phyloP scores from a whole-genome alignment of 768 basidiomycete genomes.

The Xerocomellus chrysenteron region DNA sequence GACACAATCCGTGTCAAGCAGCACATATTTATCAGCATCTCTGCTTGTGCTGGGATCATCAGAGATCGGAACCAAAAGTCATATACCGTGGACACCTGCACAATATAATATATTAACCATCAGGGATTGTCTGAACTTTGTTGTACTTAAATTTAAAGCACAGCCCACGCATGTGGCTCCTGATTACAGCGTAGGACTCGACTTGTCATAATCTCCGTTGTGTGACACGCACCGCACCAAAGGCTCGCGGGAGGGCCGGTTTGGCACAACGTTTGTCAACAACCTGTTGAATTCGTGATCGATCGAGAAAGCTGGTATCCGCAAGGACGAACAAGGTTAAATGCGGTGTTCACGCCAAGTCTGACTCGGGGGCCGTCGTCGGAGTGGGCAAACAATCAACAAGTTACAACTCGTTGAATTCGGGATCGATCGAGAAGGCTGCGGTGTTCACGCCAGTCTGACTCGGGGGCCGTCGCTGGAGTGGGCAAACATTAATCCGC shows the following conservation, averaged over 20 bases:
- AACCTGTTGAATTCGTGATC: background rate
- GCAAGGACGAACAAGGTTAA: background rate
- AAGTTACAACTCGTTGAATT: background rate
- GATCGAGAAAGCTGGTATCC: background rate
- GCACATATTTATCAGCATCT: too few relatives aligned
- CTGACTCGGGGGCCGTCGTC: background rate
- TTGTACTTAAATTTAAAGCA: background rate
- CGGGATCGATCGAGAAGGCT: background rate
- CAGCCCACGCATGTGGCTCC: background rate
- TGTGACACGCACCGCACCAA: background rate
- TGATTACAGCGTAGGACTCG: background rate
- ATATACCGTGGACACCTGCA: background rate
- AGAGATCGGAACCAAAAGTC: background rate
- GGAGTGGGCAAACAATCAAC: background rate
- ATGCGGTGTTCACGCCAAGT: background rate
- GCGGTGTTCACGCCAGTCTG: background rate
- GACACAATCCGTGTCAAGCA: too few relatives aligned
- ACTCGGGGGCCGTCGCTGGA: background rate
- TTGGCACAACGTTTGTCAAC: background rate
- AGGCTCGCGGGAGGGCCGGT: conserved; percentile 20
- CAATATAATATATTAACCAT: background rate
- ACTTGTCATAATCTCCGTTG: background rate
- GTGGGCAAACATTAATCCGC: background rate
- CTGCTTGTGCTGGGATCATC: background rate
- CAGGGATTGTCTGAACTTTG: background rate